A percentile compares a stretch with the other conserved stretches of the same genome.
Evolutionary conservation across 768 basidiomycete species (phyloP).

Genomic region (Agaricus subrufescens): DNA sequence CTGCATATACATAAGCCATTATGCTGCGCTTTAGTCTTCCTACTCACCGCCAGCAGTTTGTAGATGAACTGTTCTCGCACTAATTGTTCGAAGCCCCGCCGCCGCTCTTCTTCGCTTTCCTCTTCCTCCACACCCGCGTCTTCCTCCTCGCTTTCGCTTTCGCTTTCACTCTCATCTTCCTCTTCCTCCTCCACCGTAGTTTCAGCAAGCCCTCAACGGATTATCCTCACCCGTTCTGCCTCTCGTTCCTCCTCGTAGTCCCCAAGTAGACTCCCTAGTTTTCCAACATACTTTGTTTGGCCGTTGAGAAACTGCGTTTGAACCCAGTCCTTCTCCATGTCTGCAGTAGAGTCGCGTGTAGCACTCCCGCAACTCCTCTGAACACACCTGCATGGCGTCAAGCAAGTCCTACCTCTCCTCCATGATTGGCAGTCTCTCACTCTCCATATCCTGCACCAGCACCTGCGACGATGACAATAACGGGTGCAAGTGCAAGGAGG

Average conservation of each 20-base stretch:
- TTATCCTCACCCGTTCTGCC: conserved; percentile 49
- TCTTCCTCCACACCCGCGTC: conserved; percentile 16
- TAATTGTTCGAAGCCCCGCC: conserved; percentile 48
- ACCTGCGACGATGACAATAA: too few relatives aligned
- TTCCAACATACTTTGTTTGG: conserved; percentile 57
- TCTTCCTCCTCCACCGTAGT: conserved; percentile 64
- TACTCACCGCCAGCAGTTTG: conserved; percentile 64
- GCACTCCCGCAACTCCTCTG: too few relatives aligned
- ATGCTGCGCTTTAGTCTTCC: background rate
- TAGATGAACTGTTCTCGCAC: conserved; percentile 73
- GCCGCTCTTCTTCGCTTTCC: conserved; percentile 48
- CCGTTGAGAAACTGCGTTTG: conserved; percentile 57
- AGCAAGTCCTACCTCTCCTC: too few relatives aligned
- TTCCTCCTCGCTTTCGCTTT: conserved; percentile 7
- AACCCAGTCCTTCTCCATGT: conserved; percentile 60
- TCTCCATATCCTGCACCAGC: too few relatives aligned
- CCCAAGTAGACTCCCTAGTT: conserved; percentile 59
- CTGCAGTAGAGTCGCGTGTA: too few relatives aligned
- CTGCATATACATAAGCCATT: conserved; percentile 29
- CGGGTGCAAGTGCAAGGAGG: too few relatives aligned
- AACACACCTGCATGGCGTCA: too few relatives aligned
- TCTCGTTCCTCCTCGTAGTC: conserved; percentile 78
- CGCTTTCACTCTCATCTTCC: conserved; percentile 45
- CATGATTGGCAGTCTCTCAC: too few relatives aligned
- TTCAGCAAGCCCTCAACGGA: conserved; percentile 33